Conservation (phyloP, 768 basidiomycete genomes). For the Exsudoporus frostii region DNA sequence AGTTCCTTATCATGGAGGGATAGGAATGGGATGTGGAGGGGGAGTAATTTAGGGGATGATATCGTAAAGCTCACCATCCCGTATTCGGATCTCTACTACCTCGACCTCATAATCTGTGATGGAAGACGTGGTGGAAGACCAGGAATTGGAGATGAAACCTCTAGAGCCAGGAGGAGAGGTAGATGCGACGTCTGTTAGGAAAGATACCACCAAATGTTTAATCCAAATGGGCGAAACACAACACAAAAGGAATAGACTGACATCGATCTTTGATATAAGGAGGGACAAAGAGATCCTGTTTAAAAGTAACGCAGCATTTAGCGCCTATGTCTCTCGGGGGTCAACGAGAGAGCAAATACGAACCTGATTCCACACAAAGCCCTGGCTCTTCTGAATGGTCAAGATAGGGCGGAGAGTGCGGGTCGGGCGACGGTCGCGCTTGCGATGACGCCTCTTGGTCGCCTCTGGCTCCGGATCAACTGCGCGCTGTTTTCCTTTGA, state of each 20-base stretch:
- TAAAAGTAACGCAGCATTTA: neutral
- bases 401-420: conserved; percentile 75
- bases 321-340: neutral
- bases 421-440: conserved; percentile 54
- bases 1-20: conserved; percentile 1
- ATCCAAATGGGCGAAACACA: conserved; percentile 8
- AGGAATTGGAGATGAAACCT: conserved; percentile 65
- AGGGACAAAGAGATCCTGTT: conserved; percentile 79
- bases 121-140: conserved; percentile 63
- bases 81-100: conserved; percentile 83
- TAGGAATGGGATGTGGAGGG: neutral
- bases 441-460: conserved; percentile 45
- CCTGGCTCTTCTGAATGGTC: conserved; percentile 84
- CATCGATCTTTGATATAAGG: conserved; percentile 90
- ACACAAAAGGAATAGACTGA: conserved; percentile 41
- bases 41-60: conserved; percentile 55
- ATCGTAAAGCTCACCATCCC: conserved; percentile 71
- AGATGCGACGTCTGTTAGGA: conserved; percentile 65
- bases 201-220: neutral
- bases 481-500: conserved; percentile 81
- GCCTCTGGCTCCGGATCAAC: conserved; percentile 61
- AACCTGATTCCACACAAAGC: conserved; percentile 91
- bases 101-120: conserved; percentile 80
- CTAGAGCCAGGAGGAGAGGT: conserved; percentile 74
- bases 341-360: conserved; percentile 20